A percentile compares a stretch with the other conserved stretches of the same genome.
Conservation (phyloP, 495 filamentous ascomycete species). For the Chaetomium tenue region DNA sequence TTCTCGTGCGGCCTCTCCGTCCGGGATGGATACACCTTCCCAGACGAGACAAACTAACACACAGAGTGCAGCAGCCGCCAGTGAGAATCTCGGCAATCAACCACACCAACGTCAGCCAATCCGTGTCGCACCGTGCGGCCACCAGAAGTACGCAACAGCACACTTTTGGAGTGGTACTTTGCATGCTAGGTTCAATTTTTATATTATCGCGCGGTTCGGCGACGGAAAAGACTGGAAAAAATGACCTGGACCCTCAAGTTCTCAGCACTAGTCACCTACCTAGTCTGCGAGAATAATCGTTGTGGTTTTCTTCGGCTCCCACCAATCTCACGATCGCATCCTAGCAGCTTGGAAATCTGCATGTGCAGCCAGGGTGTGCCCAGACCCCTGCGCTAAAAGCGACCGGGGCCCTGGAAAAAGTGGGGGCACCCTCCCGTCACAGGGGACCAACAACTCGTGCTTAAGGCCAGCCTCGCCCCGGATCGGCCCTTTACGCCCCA, state of each 20-base stretch:
- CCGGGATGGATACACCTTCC: neutral
- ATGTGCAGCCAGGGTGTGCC: too few relatives aligned
- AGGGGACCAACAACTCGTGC: conserved; percentile 11
- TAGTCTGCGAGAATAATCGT: neutral
- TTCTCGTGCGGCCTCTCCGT: neutral
- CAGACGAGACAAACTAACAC: neutral
- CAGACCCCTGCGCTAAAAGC: too few relatives aligned
- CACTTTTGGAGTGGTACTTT: too few relatives aligned
- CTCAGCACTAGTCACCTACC: neutral
- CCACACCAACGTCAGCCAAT: conserved; percentile 13
- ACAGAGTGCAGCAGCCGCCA: neutral
- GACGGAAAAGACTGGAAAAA: neutral
- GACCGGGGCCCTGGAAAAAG: conserved; percentile 5
- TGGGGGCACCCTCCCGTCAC: conserved; percentile 11
- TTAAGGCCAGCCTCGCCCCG: conserved; percentile 19
- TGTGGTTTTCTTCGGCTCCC: neutral
- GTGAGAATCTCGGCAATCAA: conserved; percentile 16
- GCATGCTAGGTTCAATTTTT: too few relatives aligned
- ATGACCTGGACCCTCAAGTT: neutral
- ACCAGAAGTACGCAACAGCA: conserved; percentile 1
- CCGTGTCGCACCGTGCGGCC: neutral
- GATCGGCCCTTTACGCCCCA: conserved; percentile 4
- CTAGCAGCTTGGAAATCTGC: neutral
- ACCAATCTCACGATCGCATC: neutral
- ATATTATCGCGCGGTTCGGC: neutral